These are phyloP conservation scores for Pseudofabraea citricarpa DNA, from an alignment of 2,329 filamentous ascomycete genomes.

Conservation along the genomic window DNA sequence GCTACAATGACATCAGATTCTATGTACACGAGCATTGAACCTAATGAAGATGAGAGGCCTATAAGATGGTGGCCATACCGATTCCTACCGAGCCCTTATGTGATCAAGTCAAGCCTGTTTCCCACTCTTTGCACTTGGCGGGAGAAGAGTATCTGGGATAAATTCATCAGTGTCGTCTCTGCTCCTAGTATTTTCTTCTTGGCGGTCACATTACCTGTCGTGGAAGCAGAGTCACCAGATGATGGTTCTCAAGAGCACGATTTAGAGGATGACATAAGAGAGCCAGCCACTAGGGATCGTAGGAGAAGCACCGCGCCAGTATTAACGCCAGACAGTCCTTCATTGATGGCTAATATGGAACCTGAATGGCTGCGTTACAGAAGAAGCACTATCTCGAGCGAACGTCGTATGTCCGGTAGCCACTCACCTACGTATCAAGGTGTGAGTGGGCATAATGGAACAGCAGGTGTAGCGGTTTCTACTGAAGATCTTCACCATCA, in stretches of 20 bases:
- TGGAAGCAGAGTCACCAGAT: slow-evolving; percentile 62
- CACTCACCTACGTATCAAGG: slow-evolving; percentile 14
- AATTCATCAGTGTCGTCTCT: slow-evolving; percentile 73
- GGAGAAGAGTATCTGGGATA: slow-evolving; percentile 81
- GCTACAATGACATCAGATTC: slow-evolving; percentile 17
- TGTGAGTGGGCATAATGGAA: slow-evolving; percentile 25
- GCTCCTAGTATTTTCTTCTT: slow-evolving; percentile 88
- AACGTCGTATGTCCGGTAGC: slow-evolving; percentile 1
- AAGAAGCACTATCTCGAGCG: slow-evolving; percentile 36
- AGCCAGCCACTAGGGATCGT: background rate
- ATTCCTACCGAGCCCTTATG: slow-evolving; percentile 65
- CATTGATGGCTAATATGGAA: slow-evolving; percentile 32
- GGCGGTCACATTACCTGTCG: slow-evolving; percentile 85
- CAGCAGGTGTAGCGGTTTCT: slow-evolving; percentile 27
- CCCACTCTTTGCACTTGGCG: slow-evolving; percentile 81
- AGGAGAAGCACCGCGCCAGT: slow-evolving; percentile 15
- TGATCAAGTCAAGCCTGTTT: slow-evolving; percentile 72
- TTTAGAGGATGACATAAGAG: slow-evolving; percentile 21
- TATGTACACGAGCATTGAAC: slow-evolving; percentile 14
- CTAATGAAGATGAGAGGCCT: slow-evolving; percentile 24
- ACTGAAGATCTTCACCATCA: slow-evolving; percentile 21
- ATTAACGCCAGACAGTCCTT: slow-evolving; percentile 21
- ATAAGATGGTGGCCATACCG: slow-evolving; percentile 79
- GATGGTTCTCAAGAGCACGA: slow-evolving; percentile 27
- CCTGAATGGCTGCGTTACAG: slow-evolving; percentile 57